A percentile compares a stretch with the other conserved stretches of the same genome.
Conservation (phyloP, 1,284 basidiomycete genomes). For the Moesziomyces sp. region DNA sequence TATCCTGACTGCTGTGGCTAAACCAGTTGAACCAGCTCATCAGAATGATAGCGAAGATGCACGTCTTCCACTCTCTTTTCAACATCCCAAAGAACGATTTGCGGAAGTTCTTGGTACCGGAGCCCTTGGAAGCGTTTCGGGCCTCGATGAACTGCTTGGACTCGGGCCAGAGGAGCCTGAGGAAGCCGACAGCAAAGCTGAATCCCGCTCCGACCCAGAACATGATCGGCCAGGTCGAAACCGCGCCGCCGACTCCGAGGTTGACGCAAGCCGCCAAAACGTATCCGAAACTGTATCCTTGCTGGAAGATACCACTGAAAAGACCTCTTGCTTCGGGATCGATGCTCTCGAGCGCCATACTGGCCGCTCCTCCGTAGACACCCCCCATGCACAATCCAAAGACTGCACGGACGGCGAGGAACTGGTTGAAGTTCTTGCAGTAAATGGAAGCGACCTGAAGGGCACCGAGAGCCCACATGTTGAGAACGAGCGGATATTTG, state of each 20-base stretch:
- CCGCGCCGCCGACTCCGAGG: slow-evolving; percentile 45
- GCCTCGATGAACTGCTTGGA: slow-evolving; percentile 55
- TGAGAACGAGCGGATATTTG: slow-evolving; percentile 51
- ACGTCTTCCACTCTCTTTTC: slow-evolving; percentile 35
- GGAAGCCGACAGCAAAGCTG: slow-evolving; percentile 34
- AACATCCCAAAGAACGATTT: slow-evolving; percentile 24
- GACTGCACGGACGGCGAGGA: slow-evolving; percentile 54
- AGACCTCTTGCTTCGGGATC: slow-evolving; percentile 52
- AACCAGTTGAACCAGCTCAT: slow-evolving; percentile 51
- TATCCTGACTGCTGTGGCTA: slow-evolving; percentile 36
- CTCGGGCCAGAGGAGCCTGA: slow-evolving; percentile 51
- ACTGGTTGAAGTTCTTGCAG: slow-evolving; percentile 33
- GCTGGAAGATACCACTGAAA: slow-evolving; percentile 52
- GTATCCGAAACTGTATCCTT: slow-evolving; percentile 54
- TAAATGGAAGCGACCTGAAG: slow-evolving; percentile 52
- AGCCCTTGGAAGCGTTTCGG: slow-evolving; percentile 31
- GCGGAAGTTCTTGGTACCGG: slow-evolving; percentile 41
- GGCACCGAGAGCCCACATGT: slow-evolving; percentile 47
- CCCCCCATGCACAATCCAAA: slow-evolving; percentile 57
- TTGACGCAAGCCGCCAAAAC: slow-evolving; percentile 54
- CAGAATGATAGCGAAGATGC: slow-evolving; percentile 33
- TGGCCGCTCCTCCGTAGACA: slow-evolving; percentile 36
- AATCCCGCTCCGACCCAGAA: slow-evolving; percentile 58
- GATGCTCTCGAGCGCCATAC: slow-evolving; percentile 47
- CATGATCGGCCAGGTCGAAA: slow-evolving; percentile 42